Evolutionary conservation across 2,329 filamentous ascomycete genomes (phyloP).

Genomic region (Catunica adiposa): DNA sequence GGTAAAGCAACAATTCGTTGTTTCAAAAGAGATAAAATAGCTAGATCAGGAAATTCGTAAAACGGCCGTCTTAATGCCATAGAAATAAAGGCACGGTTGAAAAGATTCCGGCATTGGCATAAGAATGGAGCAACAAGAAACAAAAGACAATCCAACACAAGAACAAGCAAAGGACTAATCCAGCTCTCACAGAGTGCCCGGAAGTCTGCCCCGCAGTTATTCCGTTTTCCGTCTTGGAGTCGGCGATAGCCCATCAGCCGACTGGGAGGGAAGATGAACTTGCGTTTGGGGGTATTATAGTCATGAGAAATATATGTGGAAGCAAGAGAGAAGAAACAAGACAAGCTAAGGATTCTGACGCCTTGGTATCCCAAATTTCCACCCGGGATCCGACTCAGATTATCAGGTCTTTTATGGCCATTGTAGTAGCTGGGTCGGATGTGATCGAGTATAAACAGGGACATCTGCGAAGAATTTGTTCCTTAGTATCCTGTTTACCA

Average conservation of each 20-base stretch:
- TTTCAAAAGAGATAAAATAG: not conserved
- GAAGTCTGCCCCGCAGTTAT: too few species aligned
- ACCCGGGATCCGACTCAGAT: too few species aligned
- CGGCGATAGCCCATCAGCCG: not conserved
- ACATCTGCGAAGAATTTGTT: too few species aligned
- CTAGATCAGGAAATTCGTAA: constrained; percentile 11
- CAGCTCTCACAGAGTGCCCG: too few species aligned
- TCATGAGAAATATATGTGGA: not conserved
- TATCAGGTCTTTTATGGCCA: too few species aligned
- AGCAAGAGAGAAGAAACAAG: not conserved
- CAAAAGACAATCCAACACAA: not conserved
- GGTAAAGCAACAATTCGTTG: not conserved
- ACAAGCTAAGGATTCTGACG: not conserved
- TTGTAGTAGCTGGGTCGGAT: too few species aligned
- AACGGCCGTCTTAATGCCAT: constrained; percentile 1
- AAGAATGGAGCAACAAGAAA: not conserved
- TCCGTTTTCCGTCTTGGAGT: too few species aligned
- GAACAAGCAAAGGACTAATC: too few species aligned
- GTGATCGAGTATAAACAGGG: too few species aligned
- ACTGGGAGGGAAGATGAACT: not conserved
- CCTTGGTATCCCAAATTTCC: too few species aligned
- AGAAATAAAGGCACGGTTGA: not conserved
- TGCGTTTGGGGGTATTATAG: not conserved
- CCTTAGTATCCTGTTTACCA: constrained; percentile 41
- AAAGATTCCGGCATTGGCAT: not conserved